Conservation (phyloP, 2,329 filamentous ascomycete genomes). For the Beauveria brongniartii region DNA sequence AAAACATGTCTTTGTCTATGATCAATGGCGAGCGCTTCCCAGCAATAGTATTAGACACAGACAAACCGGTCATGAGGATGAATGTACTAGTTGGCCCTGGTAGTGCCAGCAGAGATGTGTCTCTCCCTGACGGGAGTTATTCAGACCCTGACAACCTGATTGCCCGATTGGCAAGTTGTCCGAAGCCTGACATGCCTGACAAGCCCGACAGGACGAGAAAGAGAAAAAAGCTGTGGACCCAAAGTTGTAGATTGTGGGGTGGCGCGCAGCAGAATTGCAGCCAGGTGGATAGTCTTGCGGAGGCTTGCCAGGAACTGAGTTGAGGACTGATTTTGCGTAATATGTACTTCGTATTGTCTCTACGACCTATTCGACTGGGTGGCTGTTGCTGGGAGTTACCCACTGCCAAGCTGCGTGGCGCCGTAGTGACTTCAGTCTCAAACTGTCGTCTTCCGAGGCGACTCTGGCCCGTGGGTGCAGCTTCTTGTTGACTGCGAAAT, state of each 20-base stretch:
- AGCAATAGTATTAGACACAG: too few relatives aligned
- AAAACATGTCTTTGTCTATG: background rate
- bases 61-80: too few relatives aligned
- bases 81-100: too few relatives aligned
- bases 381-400: background rate
- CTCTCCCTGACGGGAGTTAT: conserved; percentile 1
- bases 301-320: background rate
- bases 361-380: background rate
- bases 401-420: background rate
- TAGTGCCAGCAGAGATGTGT: background rate
- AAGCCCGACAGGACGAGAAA: background rate
- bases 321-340: background rate
- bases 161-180: too few relatives aligned
- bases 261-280: conserved; percentile 6
- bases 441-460: background rate
- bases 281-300: background rate
- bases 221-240: background rate
- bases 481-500: background rate
- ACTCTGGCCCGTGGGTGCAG: background rate
- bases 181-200: too few relatives aligned
- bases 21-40: background rate
- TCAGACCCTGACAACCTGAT: background rate
- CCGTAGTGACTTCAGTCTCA: background rate
- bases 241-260: conserved; percentile 11
- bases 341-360: background rate